Percentiles rank a stretch among this genome's conserved stretches.
Evolutionary conservation across 179 eudicot species (phyloP).

Genomic region (Camellia oleifera): DNA sequence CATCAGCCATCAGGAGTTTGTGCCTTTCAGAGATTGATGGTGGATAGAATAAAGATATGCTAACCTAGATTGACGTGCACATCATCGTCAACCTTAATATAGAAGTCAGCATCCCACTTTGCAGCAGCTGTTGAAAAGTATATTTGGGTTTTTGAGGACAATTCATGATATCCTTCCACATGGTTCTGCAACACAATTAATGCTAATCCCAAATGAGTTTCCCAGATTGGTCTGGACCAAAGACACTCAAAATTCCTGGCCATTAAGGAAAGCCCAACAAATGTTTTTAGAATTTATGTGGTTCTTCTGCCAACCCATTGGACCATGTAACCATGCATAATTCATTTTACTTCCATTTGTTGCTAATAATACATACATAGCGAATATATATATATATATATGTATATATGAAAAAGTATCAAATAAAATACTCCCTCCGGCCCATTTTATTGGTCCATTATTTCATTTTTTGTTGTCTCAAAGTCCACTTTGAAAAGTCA

Average conservation of each 20-base stretch:
- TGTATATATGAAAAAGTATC: background rate
- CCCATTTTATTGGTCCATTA: too few species aligned
- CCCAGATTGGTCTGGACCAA: background rate
- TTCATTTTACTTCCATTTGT: background rate
- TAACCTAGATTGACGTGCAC: conserved; percentile 88
- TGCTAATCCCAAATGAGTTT: background rate
- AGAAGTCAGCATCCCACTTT: conserved; percentile 92
- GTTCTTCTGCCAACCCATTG: conserved; percentile 11
- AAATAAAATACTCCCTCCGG: too few species aligned
- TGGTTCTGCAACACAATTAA: conserved; percentile 57
- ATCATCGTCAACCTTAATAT: conserved; percentile 89
- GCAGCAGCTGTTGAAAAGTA: conserved; percentile 80
- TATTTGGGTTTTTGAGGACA: conserved; percentile 85
- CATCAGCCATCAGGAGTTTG: background rate
- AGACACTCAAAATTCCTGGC: conserved; percentile 2
- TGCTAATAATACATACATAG: background rate
- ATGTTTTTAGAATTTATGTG: background rate
- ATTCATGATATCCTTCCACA: conserved; percentile 84
- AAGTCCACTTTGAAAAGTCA: too few species aligned
- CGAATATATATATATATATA: background rate
- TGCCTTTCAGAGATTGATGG: background rate
- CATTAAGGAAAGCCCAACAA: background rate
- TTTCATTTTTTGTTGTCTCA: too few species aligned
- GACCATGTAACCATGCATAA: background rate
- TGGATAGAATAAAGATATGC: conserved; percentile 3